A percentile compares a stretch with the other conserved stretches of the same genome.
Conservation (phyloP, 257 asterid species). For the Forsythia viridissima region DNA sequence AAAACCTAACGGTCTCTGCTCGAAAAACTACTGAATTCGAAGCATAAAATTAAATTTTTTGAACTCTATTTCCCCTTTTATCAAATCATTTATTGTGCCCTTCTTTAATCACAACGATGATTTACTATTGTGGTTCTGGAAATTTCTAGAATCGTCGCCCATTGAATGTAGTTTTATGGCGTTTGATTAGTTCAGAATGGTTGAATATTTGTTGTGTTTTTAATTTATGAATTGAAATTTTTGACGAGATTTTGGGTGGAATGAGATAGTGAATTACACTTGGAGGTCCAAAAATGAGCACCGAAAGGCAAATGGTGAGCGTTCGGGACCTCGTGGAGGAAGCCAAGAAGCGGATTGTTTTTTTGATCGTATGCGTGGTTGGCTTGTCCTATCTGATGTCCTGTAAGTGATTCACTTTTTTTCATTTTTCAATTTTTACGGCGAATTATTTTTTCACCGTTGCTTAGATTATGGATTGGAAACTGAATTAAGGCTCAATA, state of each 20-base stretch:
- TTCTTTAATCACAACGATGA: background rate
- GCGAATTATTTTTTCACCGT: slow-evolving; percentile 15
- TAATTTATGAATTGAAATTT: slow-evolving; percentile 2
- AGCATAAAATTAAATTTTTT: background rate
- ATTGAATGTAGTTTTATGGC: background rate
- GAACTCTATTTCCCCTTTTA: background rate
- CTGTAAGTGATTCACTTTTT: slow-evolving; percentile 38
- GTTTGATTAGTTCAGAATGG: background rate
- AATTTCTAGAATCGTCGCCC: background rate
- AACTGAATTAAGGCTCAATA: slow-evolving; percentile 1
- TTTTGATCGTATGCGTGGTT: slow-evolving; percentile 45
- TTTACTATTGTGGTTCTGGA: background rate
- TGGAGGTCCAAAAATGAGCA: slow-evolving; percentile 43
- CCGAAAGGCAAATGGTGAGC: slow-evolving; percentile 34
- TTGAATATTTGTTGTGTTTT: background rate
- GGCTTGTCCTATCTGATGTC: slow-evolving; percentile 62
- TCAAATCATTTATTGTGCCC: background rate
- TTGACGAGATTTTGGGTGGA: slow-evolving; percentile 28
- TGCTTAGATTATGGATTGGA: slow-evolving; percentile 1
- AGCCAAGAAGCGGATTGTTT: slow-evolving; percentile 53
- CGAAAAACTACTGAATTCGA: background rate
- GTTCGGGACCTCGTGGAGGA: slow-evolving; percentile 53
- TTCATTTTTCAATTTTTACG: slow-evolving; percentile 9
- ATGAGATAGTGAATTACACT: slow-evolving; percentile 19
- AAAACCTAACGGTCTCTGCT: background rate